Evolutionary conservation across 1,284 basidiomycete genomes (phyloP), one percentile per base, ranked within the genome.

Genomic region (Puccinia novopanici): DNA sequence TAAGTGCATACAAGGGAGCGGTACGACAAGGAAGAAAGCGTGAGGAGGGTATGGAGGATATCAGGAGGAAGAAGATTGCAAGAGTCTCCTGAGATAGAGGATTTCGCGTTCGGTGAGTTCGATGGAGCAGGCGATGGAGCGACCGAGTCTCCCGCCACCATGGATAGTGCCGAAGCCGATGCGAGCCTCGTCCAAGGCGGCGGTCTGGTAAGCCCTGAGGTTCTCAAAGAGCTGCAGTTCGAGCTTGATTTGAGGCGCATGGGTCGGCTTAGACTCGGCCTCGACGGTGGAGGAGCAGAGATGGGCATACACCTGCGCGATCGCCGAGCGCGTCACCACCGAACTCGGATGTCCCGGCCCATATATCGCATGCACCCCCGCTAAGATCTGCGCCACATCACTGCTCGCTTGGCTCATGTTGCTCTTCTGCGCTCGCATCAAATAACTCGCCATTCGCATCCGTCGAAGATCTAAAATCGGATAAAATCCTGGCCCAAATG

Each of bases 401-500:
- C 61, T 48, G 19, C 48, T 68, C 27, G 75, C 75, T 77, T 77
- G 75, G 15, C 54, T 55, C 5, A 77, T n/a, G 17, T 68, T 77
- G n/a, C 27, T 61, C 34, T 77, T 65, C 27, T 45, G 61, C 8
- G 61, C 27, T 24, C 75, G 52, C 50, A 77, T 54, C 34, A 77
- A 19, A 57, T 77, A 65, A 27, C 61, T 67, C 27, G 63, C 50
- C 63, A 77, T 77, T 37, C 63, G 65, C 75, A 77, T 77, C 50
- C 75, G 45, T 50, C 75, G 61, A 9, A 77, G 63, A 52, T 77
- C 75, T 45, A 77, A 52, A 30, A 77, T 77, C 48, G 75, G 75
- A 70, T 77, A 77, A 70, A 77, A 77, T 12, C 61, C 75, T 15
- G 75, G 65, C 9, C 75, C 75, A 68, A 77, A 77, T 19, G 75